Evolutionary conservation across 2,329 filamentous ascomycete genomes (phyloP).

Genomic region (Ceratocystiopsis brevicomis): DNA sequence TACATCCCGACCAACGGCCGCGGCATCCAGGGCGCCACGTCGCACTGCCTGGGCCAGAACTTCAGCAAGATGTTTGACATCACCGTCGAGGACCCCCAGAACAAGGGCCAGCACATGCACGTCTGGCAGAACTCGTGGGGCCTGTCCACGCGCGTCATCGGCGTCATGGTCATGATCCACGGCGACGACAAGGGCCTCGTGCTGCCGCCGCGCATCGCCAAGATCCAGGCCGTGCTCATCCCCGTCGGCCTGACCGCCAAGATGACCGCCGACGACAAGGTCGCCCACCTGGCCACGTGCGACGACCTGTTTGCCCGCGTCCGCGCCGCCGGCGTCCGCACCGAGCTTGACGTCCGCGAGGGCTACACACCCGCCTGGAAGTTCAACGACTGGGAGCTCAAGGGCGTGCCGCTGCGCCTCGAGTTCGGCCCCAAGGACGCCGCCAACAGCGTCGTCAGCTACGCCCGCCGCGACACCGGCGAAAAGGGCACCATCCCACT

Average conservation of each 20-base stretch:
- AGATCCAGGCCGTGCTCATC: conserved; percentile 70
- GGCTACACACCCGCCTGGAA: conserved; percentile 93
- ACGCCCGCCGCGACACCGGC: conserved; percentile 69
- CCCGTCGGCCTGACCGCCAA: conserved; percentile 87
- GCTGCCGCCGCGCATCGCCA: conserved; percentile 75
- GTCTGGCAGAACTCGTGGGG: conserved; percentile 99
- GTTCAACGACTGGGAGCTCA: conserved; percentile 97
- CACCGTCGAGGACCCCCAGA: conserved; percentile 76
- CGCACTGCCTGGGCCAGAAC: conserved; percentile 88
- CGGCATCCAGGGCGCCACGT: conserved; percentile 91
- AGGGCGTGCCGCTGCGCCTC: conserved; percentile 80
- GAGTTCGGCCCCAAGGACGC: conserved; percentile 94
- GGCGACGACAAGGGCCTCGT: conserved; percentile 91
- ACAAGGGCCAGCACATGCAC: conserved; percentile 62
- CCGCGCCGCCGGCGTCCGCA: conserved; percentile 54
- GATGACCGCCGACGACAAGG: conserved; percentile 60
- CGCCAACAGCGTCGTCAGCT: conserved; percentile 66
- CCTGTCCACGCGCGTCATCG: conserved; percentile 88
- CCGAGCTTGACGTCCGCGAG: conserved; percentile 68
- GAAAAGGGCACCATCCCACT: conserved; percentile 70
- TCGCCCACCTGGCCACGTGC: conserved; percentile 57
- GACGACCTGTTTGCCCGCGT: conserved; percentile 51
- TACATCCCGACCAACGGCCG: conserved; percentile 92
- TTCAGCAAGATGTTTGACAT: conserved; percentile 98
- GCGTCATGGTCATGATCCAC: conserved; percentile 98